These are phyloP conservation scores for Penicillium steckii DNA, from an alignment of 495 filamentous ascomycete species.

Conservation along the genomic window DNA sequence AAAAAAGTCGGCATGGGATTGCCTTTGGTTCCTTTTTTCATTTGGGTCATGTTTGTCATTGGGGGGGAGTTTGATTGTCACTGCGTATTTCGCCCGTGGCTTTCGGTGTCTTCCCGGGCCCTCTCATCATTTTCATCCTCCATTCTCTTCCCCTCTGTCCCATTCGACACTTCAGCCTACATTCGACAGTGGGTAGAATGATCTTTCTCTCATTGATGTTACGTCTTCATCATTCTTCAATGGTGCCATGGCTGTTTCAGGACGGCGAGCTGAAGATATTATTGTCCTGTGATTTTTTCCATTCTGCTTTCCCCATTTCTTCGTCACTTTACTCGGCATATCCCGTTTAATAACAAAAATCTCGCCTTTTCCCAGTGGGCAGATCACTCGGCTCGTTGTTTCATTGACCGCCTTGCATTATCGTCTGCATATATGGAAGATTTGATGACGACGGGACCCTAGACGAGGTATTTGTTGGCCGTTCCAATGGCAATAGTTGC, in stretches of 20 bases:
- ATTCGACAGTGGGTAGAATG: constrained; percentile 25
- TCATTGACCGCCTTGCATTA: background rate
- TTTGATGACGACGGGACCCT: constrained; percentile 1
- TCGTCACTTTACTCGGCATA: constrained; percentile 31
- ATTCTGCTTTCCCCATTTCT: constrained; percentile 27
- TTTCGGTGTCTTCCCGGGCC: background rate
- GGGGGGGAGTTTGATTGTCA: constrained; percentile 10
- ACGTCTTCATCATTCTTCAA: constrained; percentile 41
- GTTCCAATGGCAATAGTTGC: background rate
- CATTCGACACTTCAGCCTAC: constrained; percentile 29
- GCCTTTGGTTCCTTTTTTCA: constrained; percentile 19
- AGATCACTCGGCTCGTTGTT: background rate
- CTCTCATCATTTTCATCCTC: constrained; percentile 14
- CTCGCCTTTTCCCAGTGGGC: constrained; percentile 15
- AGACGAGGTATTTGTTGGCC: no score
- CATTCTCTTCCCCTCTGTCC: constrained; percentile 13
- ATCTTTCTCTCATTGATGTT: constrained; percentile 34
- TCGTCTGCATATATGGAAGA: background rate
- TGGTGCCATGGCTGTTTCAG: constrained; percentile 47
- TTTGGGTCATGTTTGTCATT: constrained; percentile 9
- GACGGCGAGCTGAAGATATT: constrained; percentile 41
- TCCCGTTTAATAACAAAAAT: constrained; percentile 42
- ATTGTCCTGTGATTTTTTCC: constrained; percentile 25
- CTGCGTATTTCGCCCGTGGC: background rate
- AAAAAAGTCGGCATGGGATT: constrained; percentile 25